Evolutionary conservation across 2,329 filamentous ascomycete species (phyloP), one percentile per base, ranked within the genome.

Genomic region (Cladosporium sp.): DNA sequence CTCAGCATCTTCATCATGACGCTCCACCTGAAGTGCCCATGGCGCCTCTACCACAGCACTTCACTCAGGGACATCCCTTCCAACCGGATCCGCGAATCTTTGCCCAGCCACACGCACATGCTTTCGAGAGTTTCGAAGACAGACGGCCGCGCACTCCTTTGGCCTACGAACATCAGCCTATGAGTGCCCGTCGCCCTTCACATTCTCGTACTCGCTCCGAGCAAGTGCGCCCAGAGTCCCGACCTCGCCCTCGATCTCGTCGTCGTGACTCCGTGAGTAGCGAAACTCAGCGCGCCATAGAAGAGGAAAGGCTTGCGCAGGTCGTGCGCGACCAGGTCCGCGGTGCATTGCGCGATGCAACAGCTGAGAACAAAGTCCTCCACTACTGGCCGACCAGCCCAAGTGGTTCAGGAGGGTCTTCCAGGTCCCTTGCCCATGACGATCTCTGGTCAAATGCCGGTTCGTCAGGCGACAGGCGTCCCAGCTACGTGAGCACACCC

Each of bases 301-400:
- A 56, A 11, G 40, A 12, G 8, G 17, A 36, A n/a, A 54, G 22
- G 15, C n/a, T 54, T 14, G 37, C 34, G 8, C 36, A 9, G 1
- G 30, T 34, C 1, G 30, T 50, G 7, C 47, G 47, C 28, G 30
- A 37, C 28, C 25, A 50, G 17, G 30, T 50, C 11, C 47, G 47
- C 19, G 47, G 47, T 30, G 47, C 17, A 6, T 12, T 50, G n/a
- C 47, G 47, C 17, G 47, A 50, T 5, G 54, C 43, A 5, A 42
- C 40, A 7, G 42, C 54, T 6, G 28, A 45, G 11, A 38, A 56
- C 20, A 56, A 56, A 49, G 54, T 56, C 40, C 20, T 45, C 22
- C 20, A 38, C 42, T 15, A 25, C 19, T 56, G 54, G 54, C 54
- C 34, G 36, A 54, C 51, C 22, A 54, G 51, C 22, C 20, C 20